A percentile compares a stretch with the other conserved stretches of the same genome.
phyloP scores from a whole-genome alignment of 208 protist species.

The Wallacemonas collosoma region DNA sequence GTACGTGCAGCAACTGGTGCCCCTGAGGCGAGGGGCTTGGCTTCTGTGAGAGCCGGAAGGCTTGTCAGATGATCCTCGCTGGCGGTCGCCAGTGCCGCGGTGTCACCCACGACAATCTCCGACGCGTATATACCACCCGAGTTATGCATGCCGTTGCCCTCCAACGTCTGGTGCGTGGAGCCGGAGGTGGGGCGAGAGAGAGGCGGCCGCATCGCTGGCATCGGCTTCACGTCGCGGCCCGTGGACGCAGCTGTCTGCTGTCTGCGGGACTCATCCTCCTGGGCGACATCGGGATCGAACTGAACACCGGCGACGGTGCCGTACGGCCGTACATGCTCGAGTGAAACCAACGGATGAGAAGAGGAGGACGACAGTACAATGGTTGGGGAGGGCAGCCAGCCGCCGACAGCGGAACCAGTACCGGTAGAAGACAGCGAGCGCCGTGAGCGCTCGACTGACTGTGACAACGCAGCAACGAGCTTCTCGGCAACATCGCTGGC shows the following conservation, averaged over 20 bases:
- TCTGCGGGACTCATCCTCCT: neutral
- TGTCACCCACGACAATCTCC: neutral
- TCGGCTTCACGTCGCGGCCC: neutral
- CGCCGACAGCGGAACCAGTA: neutral
- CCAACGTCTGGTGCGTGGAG: neutral
- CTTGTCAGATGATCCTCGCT: neutral
- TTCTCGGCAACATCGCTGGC: slow-evolving; percentile 2
- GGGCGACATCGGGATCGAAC: slow-evolving; percentile 18
- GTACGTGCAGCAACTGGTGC: too few relatives aligned
- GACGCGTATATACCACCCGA: neutral
- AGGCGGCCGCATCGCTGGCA: neutral
- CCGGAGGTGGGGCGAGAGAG: neutral
- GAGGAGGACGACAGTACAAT: slow-evolving; percentile 22
- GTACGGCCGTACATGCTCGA: slow-evolving; percentile 18
- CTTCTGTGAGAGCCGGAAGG: neutral
- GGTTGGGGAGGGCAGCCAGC: slow-evolving; percentile 20
- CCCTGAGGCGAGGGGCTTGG: too few relatives aligned
- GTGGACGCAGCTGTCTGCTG: neutral
- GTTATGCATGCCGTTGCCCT: neutral
- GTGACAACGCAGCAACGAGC: slow-evolving; percentile 1
- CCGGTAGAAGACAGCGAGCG: neutral
- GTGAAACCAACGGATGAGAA: slow-evolving; percentile 17
- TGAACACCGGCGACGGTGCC: slow-evolving; percentile 17
- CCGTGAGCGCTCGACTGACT: neutral
- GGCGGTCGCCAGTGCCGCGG: neutral